phyloP scores from a whole-genome alignment of 1,284 basidiomycete genomes.

The Schizophyllum commune region DNA sequence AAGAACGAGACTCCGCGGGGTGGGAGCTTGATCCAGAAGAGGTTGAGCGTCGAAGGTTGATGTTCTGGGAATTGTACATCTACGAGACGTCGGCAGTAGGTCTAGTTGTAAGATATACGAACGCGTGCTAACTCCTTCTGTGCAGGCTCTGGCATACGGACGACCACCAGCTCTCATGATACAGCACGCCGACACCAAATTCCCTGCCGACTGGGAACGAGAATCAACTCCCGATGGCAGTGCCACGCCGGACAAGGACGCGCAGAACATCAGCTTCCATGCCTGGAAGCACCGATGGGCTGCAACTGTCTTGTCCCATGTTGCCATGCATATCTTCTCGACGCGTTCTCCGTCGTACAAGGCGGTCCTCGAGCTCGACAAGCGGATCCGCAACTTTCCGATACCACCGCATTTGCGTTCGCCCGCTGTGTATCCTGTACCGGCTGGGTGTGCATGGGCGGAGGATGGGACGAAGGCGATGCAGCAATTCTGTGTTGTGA shows the following conservation, averaged over 20 bases:
- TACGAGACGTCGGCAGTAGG: slow-evolving; percentile 44
- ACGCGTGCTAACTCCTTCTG: neutral
- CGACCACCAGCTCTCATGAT: slow-evolving; percentile 38
- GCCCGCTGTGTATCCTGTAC: slow-evolving; percentile 22
- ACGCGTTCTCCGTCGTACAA: slow-evolving; percentile 29
- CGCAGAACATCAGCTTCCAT: slow-evolving; percentile 23
- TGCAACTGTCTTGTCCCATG: slow-evolving; percentile 35
- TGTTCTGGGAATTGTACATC: slow-evolving; percentile 50
- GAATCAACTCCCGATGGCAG: slow-evolving; percentile 11
- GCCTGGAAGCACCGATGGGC: slow-evolving; percentile 41
- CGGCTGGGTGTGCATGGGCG: slow-evolving; percentile 30
- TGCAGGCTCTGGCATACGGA: slow-evolving; percentile 38
- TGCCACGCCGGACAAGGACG: neutral
- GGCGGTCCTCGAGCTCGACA: slow-evolving; percentile 36
- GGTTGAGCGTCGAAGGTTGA: slow-evolving; percentile 36
- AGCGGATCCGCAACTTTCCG: slow-evolving; percentile 36
- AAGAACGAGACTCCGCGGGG: slow-evolving; percentile 45
- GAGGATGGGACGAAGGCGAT: slow-evolving; percentile 29
- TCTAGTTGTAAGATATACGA: slow-evolving; percentile 9
- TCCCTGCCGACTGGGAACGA: slow-evolving; percentile 37
- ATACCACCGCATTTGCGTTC: slow-evolving; percentile 34
- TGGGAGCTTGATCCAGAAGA: slow-evolving; percentile 44
- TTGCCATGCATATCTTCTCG: slow-evolving; percentile 35
- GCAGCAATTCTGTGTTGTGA: slow-evolving; percentile 36
- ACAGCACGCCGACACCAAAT: slow-evolving; percentile 39